Evolutionary conservation across 495 filamentous ascomycete genomes (phyloP).

Genomic region (Penicillium subrubescens): DNA sequence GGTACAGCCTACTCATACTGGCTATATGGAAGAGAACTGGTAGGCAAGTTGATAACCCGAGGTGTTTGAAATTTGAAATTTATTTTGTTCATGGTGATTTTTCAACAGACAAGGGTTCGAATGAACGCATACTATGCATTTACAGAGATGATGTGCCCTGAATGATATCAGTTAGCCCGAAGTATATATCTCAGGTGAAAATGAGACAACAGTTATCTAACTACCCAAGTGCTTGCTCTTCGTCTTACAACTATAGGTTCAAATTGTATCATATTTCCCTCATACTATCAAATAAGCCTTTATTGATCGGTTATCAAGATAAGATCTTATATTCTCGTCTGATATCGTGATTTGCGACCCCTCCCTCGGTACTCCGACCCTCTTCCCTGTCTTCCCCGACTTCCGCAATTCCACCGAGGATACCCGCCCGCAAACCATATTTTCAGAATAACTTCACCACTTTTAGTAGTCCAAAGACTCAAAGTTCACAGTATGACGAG

Average conservation of each 20-base stretch:
- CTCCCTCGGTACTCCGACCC: constrained; percentile 18
- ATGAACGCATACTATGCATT: neutral
- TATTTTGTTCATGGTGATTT: neutral
- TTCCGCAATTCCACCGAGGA: constrained; percentile 31
- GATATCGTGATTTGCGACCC: neutral
- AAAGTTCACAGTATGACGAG: neutral
- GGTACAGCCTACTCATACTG: constrained; percentile 12
- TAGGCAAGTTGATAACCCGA: neutral
- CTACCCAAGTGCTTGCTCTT: neutral
- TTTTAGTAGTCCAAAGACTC: neutral
- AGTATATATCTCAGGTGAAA: too few species aligned
- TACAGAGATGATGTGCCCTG: neutral
- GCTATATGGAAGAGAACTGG: neutral
- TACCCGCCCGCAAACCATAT: constrained; percentile 13
- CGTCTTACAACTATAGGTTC: neutral
- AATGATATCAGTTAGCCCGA: too few species aligned
- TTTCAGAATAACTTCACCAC: neutral
- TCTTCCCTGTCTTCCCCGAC: neutral
- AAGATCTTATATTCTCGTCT: neutral
- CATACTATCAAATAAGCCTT: neutral
- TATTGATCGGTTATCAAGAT: neutral
- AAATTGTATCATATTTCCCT: neutral
- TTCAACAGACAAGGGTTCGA: neutral
- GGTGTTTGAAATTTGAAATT: neutral
- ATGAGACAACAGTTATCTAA: too few species aligned